These are phyloP conservation scores for Pythium dissotocum DNA, from an alignment of 352 stramenopile species.

Conservation along the genomic window DNA sequence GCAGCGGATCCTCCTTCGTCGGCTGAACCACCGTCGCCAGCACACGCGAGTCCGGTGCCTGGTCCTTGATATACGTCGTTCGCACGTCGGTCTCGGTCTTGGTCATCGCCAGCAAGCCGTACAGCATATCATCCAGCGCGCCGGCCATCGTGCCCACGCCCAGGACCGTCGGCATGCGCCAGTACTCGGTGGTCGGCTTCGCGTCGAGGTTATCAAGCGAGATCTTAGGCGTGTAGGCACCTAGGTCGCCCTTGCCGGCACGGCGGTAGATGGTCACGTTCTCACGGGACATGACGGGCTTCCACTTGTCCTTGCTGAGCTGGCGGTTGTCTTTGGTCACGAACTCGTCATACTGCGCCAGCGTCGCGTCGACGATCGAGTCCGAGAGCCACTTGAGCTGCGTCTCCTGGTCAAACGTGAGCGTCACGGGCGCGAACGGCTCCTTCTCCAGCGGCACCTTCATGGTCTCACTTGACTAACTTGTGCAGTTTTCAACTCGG, in stretches of 20 bases:
- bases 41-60: conserved; percentile 9
- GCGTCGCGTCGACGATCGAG: conserved; percentile 5
- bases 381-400: conserved; percentile 15
- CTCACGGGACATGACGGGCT: conserved; percentile 21
- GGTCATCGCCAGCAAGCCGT: conserved; percentile 9
- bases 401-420: conserved; percentile 20
- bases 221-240: conserved; percentile 9
- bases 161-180: conserved; percentile 20
- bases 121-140: conserved; percentile 17
- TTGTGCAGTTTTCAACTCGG: too few species aligned
- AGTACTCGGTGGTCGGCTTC: conserved; percentile 38
- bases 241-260: conserved; percentile 13
- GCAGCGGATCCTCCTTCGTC: conserved; percentile 4
- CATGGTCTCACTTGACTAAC: conserved; percentile 24
- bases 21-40: conserved; percentile 4
- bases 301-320: conserved; percentile 14
- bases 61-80: conserved; percentile 21
- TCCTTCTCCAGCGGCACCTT: conserved; percentile 57
- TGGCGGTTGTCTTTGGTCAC: conserved; percentile 4
- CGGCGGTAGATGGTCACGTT: conserved; percentile 29
- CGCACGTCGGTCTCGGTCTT: conserved; percentile 9
- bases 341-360: conserved; percentile 14
- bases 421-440: conserved; percentile 49
- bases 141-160: conserved; percentile 11
- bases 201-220: conserved; percentile 15